Conservation (phyloP, 805 yeast genomes). For the Starmerella stigmatis region DNA sequence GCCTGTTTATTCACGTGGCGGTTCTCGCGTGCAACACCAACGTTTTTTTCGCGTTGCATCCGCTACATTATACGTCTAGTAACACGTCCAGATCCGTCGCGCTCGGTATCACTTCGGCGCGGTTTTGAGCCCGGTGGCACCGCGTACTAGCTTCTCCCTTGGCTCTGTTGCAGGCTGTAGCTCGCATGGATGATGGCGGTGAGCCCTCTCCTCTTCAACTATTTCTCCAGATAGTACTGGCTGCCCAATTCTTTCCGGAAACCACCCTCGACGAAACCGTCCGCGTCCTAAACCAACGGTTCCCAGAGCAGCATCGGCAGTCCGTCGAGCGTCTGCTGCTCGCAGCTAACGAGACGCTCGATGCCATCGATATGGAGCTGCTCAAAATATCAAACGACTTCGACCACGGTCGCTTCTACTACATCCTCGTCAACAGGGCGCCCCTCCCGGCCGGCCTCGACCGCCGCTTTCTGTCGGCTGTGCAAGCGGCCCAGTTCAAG, state of each 20-base stretch:
- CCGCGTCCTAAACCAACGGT: slow-evolving; percentile 4
- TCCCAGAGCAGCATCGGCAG: not conserved
- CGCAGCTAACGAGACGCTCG: slow-evolving; percentile 9
- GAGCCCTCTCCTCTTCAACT: not conserved
- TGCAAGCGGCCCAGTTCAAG: slow-evolving; percentile 14
- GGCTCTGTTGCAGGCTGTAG: too few relatives aligned
- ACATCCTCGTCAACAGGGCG: slow-evolving; percentile 8
- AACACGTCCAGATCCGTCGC: too few relatives aligned
- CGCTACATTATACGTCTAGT: too few relatives aligned
- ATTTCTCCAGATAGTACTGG: slow-evolving; percentile 8
- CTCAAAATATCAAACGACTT: slow-evolving; percentile 14
- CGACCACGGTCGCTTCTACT: slow-evolving; percentile 6
- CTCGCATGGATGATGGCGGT: not conserved
- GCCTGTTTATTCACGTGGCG: too few relatives aligned
- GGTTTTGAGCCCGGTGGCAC: too few relatives aligned
- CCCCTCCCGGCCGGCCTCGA: slow-evolving; percentile 3
- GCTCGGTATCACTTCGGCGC: too few relatives aligned
- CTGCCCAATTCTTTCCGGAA: slow-evolving; percentile 5
- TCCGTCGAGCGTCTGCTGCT: not conserved
- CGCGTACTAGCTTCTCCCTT: too few relatives aligned
- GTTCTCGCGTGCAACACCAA: too few relatives aligned
- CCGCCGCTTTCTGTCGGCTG: slow-evolving; percentile 4
- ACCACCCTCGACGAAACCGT: not conserved
- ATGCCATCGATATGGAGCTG: slow-evolving; percentile 13
- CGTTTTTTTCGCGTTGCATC: too few relatives aligned